A percentile compares a stretch with the other conserved stretches of the same genome.
These are phyloP conservation scores for Turritis glabra DNA, from an alignment of 345 rosid species.

Conservation along the genomic window DNA sequence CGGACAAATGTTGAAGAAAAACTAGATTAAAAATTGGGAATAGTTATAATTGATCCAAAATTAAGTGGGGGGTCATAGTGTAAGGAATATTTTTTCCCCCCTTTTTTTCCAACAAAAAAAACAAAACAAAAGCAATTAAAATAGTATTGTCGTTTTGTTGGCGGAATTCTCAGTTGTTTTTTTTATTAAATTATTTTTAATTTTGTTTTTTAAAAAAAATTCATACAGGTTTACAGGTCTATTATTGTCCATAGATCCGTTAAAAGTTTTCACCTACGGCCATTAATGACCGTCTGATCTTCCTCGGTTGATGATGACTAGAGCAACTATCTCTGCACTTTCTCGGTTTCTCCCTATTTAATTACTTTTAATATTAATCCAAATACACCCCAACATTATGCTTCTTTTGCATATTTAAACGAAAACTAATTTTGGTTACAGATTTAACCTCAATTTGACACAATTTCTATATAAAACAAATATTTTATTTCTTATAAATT, in stretches of 20 bases:
- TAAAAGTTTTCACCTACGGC: not conserved
- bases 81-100: constrained; percentile 5
- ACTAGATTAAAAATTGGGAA: not conserved
- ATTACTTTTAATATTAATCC: not conserved
- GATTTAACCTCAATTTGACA: too few species aligned
- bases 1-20: not conserved
- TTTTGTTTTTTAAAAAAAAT: not conserved
- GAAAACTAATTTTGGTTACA: too few species aligned
- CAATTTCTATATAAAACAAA: too few species aligned
- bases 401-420: not conserved
- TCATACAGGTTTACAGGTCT: not conserved
- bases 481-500: too few species aligned
- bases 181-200: not conserved
- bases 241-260: constrained; percentile 21
- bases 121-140: not conserved
- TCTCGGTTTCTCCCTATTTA: not conserved
- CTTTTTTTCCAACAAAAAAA: not conserved
- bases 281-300: constrained; percentile 52
- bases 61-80: constrained; percentile 25
- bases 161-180: constrained; percentile 32
- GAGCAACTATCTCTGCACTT: constrained; percentile 6
- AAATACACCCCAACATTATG: constrained; percentile 25
- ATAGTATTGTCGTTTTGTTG: constrained; percentile 28
- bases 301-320: constrained; percentile 27
- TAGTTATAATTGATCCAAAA: not conserved